These are phyloP conservation scores for Usnea hakonensis DNA, from an alignment of 495 filamentous ascomycete genomes.

Conservation along the genomic window DNA sequence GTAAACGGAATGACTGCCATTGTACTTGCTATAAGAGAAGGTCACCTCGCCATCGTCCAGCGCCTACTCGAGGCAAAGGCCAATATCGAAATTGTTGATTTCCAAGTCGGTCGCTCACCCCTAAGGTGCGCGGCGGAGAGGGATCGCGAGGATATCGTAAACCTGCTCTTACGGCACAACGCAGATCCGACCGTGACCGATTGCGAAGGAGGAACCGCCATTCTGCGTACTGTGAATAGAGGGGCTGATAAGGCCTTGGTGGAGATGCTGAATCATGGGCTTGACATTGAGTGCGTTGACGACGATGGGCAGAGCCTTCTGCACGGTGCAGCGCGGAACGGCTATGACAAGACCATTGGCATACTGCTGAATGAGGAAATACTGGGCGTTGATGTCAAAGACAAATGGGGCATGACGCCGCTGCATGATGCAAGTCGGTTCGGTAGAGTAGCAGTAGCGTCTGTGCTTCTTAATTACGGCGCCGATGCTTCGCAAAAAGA, in stretches of 20 bases:
- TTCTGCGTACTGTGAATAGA: constrained; percentile 16
- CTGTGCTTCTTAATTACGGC: constrained; percentile 10
- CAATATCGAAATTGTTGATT: constrained; percentile 1
- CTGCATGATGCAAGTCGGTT: constrained; percentile 20
- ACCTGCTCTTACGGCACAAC: constrained; percentile 5
- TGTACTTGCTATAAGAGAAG: constrained; percentile 11
- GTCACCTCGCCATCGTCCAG: constrained; percentile 5
- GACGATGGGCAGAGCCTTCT: constrained; percentile 19
- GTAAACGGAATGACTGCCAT: constrained; percentile 18
- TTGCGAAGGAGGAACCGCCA: constrained; percentile 12
- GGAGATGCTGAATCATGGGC: constrained; percentile 6
- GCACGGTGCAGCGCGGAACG: constrained; percentile 19
- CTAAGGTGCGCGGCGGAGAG: constrained; percentile 17
- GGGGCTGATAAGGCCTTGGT: constrained; percentile 7
- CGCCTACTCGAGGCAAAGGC: constrained; percentile 9
- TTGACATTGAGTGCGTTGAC: constrained; percentile 16
- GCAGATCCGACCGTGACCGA: constrained; percentile 18
- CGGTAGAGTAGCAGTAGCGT: constrained; percentile 7
- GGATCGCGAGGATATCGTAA: neutral
- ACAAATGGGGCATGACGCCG: constrained; percentile 10
- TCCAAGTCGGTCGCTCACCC: constrained; percentile 9
- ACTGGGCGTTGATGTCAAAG: neutral
- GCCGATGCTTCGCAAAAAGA: constrained; percentile 18
- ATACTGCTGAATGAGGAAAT: constrained; percentile 11
- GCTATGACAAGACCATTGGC: constrained; percentile 12